phyloP scores from a whole-genome alignment of 139 green algal genomes.

The Asterochloris erici region DNA sequence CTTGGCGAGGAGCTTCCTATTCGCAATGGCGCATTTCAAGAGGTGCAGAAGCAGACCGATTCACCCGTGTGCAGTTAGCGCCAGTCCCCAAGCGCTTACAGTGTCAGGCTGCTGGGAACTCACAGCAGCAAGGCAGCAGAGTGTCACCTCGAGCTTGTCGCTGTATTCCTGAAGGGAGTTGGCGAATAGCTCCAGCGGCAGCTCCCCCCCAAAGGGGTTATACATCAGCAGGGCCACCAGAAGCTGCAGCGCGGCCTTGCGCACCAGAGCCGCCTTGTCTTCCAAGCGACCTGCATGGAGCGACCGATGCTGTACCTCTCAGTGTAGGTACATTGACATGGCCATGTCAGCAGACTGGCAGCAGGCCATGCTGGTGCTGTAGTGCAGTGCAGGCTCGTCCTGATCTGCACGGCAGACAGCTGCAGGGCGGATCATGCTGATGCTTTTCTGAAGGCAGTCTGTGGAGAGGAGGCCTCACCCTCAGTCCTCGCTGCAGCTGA shows the following conservation, averaged over 20 bases:
- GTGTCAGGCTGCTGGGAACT: too few species aligned
- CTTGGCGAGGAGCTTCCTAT: too few species aligned
- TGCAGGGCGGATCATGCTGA: not conserved
- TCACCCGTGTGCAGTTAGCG: too few species aligned
- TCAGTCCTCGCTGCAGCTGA: too few species aligned
- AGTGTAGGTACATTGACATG: too few species aligned
- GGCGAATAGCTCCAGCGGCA: conserved; percentile 38
- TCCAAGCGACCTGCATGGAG: conserved; percentile 60
- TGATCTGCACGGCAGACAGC: not conserved
- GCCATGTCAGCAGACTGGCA: not conserved
- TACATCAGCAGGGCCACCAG: conserved; percentile 61
- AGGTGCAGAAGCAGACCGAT: too few species aligned
- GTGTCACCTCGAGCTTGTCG: conserved; percentile 28
- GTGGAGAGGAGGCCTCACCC: too few species aligned
- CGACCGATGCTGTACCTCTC: too few species aligned
- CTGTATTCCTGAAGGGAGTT: conserved; percentile 33
- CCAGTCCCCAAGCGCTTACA: too few species aligned
- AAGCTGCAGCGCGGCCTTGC: conserved; percentile 73
- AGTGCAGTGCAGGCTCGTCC: not conserved
- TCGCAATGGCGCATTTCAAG: too few species aligned
- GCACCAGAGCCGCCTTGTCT: conserved; percentile 75
- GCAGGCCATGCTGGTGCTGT: not conserved
- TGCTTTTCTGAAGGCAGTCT: not conserved
- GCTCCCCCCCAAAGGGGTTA: conserved; percentile 73
- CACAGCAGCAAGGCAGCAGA: not conserved